phyloP scores from a whole-genome alignment of 2,329 filamentous ascomycete species.

The Fusarium piperis region DNA sequence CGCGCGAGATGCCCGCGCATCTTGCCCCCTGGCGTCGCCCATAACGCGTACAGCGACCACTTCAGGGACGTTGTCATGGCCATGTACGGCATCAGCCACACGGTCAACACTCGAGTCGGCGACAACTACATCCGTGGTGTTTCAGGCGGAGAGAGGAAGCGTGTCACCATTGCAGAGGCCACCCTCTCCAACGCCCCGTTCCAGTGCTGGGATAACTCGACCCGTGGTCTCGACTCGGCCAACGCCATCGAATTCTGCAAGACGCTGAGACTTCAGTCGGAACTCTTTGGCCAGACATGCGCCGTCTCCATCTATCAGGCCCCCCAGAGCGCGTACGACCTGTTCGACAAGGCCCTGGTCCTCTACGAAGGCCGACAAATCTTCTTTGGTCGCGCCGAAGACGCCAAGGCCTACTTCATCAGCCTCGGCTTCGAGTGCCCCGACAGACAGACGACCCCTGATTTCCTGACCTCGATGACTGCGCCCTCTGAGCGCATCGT shows the following conservation, averaged over 20 bases:
- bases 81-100: slow-evolving; percentile 77
- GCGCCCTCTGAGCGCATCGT: slow-evolving; percentile 48
- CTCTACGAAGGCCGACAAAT: slow-evolving; percentile 75
- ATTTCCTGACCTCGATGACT: slow-evolving; percentile 70
- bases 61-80: slow-evolving; percentile 70
- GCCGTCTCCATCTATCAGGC: slow-evolving; percentile 66
- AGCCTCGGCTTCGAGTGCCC: slow-evolving; percentile 71
- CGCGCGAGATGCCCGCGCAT: slow-evolving; percentile 69
- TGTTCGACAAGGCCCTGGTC: slow-evolving; percentile 75
- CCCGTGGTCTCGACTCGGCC: slow-evolving; percentile 43
- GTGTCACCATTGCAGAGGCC: slow-evolving; percentile 80
- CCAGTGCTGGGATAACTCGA: slow-evolving; percentile 47
- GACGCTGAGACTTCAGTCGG: slow-evolving; percentile 40
- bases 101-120: slow-evolving; percentile 76
- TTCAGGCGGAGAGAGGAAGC: slow-evolving; percentile 80
- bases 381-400: slow-evolving; percentile 67
- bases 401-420: slow-evolving; percentile 70
- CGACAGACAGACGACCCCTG: slow-evolving; percentile 69
- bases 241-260: slow-evolving; percentile 45
- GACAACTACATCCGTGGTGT: slow-evolving; percentile 76
- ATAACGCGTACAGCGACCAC: slow-evolving; percentile 64
- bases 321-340: slow-evolving; percentile 65
- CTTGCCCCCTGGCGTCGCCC: slow-evolving; percentile 63
- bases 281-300: slow-evolving; percentile 38
- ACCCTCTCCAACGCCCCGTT: slow-evolving; percentile 60